A percentile compares a stretch with the other conserved stretches of the same genome.
Evolutionary conservation across 2,329 filamentous ascomycete genomes (phyloP).

Genomic region (Pseudocercospora pini-densiflorae): DNA sequence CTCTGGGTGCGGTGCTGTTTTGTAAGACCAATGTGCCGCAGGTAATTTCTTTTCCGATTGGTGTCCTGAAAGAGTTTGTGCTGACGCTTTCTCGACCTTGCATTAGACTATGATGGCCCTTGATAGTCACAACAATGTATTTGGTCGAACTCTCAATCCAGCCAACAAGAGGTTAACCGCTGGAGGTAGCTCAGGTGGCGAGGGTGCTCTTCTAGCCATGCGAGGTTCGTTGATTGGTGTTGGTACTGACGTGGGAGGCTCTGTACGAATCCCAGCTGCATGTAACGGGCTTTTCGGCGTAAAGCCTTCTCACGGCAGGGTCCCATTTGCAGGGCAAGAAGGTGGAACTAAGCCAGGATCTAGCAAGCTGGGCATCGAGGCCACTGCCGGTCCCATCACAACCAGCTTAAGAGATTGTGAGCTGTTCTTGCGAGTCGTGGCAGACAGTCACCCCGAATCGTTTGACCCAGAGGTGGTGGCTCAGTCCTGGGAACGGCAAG

Average conservation of each 20-base stretch:
- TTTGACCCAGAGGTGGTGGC: slow-evolving; percentile 50
- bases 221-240: slow-evolving; percentile 56
- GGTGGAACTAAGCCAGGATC: slow-evolving; percentile 52
- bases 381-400: slow-evolving; percentile 53
- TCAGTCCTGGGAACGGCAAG: slow-evolving; percentile 43
- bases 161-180: slow-evolving; percentile 54
- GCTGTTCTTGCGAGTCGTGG: slow-evolving; percentile 59
- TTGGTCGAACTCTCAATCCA: slow-evolving; percentile 55
- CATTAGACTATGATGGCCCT: slow-evolving; percentile 45
- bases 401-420: slow-evolving; percentile 57
- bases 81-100: neutral
- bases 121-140: slow-evolving; percentile 59
- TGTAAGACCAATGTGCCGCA: slow-evolving; percentile 61
- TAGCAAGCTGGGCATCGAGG: slow-evolving; percentile 50
- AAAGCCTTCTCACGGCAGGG: slow-evolving; percentile 51
- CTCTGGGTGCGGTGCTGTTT: slow-evolving; percentile 54
- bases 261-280: slow-evolving; percentile 56
- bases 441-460: slow-evolving; percentile 57
- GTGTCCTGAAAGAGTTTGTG: neutral
- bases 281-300: slow-evolving; percentile 56
- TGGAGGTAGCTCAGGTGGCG: slow-evolving; percentile 59
- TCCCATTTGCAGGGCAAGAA: slow-evolving; percentile 59
- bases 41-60: slow-evolving; percentile 43
- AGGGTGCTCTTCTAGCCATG: slow-evolving; percentile 56
- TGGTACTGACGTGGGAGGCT: slow-evolving; percentile 58